Conservation (phyloP, 202 grass and related monocot genomes). For the Brachypodium distachyon region DNA sequence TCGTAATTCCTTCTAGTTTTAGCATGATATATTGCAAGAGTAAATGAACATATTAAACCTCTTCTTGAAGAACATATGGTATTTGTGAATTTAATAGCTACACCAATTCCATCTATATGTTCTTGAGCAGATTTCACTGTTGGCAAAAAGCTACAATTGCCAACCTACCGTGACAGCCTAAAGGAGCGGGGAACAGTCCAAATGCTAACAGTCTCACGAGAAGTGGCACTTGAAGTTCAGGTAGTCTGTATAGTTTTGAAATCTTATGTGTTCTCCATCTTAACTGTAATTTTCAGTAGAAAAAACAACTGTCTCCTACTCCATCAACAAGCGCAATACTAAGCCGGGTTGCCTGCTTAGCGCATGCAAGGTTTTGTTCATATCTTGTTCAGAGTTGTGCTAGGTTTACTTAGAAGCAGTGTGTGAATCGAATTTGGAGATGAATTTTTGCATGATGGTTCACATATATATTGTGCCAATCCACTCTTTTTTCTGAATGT, state of each 20-base stretch:
- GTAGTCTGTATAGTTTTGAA: constrained; percentile 26
- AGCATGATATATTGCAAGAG: not conserved
- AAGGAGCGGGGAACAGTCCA: constrained; percentile 78
- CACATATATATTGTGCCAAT: too few species aligned
- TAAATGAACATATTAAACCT: not conserved
- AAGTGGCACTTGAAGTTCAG: constrained; percentile 98
- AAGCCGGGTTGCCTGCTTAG: not conserved
- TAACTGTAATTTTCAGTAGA: not conserved
- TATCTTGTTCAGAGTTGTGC: too few species aligned
- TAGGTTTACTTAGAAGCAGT: too few species aligned
- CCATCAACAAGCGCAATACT: not conserved
- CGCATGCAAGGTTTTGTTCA: not conserved
- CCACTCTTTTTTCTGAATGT: too few species aligned
- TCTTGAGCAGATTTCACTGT: constrained; percentile 65
- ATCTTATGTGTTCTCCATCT: not conserved
- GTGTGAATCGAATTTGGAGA: too few species aligned
- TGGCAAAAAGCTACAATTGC: constrained; percentile 75
- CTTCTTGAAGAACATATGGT: not conserved
- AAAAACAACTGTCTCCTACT: not conserved
- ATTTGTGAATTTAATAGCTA: not conserved
- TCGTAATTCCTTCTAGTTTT: not conserved
- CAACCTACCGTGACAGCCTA: constrained; percentile 80
- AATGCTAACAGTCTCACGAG: constrained; percentile 88
- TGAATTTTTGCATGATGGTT: too few species aligned
- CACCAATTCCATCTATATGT: not conserved